Evolutionary conservation across 2,329 filamentous ascomycete genomes (phyloP), one percentile per base, ranked within the genome.

Genomic region (Juglanconis juglandina): DNA sequence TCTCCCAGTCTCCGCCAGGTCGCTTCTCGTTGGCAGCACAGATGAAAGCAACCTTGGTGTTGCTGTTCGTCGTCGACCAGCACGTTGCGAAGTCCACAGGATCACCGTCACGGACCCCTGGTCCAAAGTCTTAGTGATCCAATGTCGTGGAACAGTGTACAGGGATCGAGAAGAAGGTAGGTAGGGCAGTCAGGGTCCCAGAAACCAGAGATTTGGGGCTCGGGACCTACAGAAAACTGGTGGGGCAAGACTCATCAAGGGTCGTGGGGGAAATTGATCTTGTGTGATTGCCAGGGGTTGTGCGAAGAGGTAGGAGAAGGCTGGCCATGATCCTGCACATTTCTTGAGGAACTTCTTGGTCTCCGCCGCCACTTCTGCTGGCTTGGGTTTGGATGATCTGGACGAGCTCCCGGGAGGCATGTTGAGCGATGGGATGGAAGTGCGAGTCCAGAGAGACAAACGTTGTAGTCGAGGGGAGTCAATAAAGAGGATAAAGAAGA

Each of bases 1-100:
- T 72, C 58, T 92, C 89, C 90, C 90, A 93, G 70, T 92, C 89
- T n/a, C 90, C 90, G 9, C 90, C 90, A 0, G 89, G 82, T 42
- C 88, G 81, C 69, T 88, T 89, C 71, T 92, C 89, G 73, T 92
- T 91, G 52, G 90, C 90, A 58, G 86, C 83, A 66, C 88, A 91
- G 63, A 91, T 84, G 61, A 91, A 87, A 0, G 87, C 86, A 58
- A 90, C 81, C 53, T 65, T 66, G 24, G 75, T 72, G 34, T 72
- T 76, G 52, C 81, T 79, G 48, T 66, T 57, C 30, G 69, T 65
- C 32, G 65, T 65, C 11, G 72, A 71, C 81, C 87, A 89, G 60
- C 81, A 77, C 39, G 90, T 74, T 30, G 87, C 84, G 46, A 80
- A 77, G 70, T 83, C 80, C 35, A 86, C 83, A 1, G 86, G 85